Base-by-base conservation (phyloP, 2,329 filamentous ascomycete genomes). In the Arthrinium puccinioides region DNA sequence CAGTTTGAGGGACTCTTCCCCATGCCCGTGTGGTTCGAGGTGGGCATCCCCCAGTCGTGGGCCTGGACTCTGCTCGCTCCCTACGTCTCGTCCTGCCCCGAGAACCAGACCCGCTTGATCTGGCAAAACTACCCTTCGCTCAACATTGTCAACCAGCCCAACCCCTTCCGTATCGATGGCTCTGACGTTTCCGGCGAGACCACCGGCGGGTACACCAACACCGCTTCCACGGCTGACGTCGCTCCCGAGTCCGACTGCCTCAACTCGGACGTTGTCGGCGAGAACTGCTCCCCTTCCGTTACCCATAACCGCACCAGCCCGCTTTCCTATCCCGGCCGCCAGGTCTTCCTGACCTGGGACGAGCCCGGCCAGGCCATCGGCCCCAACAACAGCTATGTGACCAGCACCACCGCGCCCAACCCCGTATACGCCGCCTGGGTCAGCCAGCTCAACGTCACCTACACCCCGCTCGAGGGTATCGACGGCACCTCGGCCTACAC, bases 111-210 rank as follows among this genome's bases (percentile, higher is more conserved):
- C 1, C 77, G 84, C 6, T 67, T 94, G 21, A 72, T 79, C 18
- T 94, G 87, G 86, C 83, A 90, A 56, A 94, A 94, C 65, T 89
- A 86, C 64, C 87, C 86, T 0, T 70, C 74, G 0, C 63, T 92
- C 13, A 67, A 72, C 48, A 69, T 92, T 34, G 64, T 83, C 21
- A 89, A 90, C 62, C 81, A 90, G 55, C 80, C 86, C 3, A 90
- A 89, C 59, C 72, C 81, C 16, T 78, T 77, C 41, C 76, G 82
- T 19, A 66, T 79, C 54, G 76, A 84, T 38, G 76, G 76, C 11
- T 76, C 80, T 4, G 60, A 76, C 6, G 72, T 68, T 2, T 67
- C 65, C 47, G 80, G 79, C 47, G 83, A 87, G 60, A 83, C 80
- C 0, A 66, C 70, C 1, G 77, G 78, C 13, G 70, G 72, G 38